Base-by-base conservation (phyloP, 2,329 filamentous ascomycete species). In the Cercospora sp. region DNA sequence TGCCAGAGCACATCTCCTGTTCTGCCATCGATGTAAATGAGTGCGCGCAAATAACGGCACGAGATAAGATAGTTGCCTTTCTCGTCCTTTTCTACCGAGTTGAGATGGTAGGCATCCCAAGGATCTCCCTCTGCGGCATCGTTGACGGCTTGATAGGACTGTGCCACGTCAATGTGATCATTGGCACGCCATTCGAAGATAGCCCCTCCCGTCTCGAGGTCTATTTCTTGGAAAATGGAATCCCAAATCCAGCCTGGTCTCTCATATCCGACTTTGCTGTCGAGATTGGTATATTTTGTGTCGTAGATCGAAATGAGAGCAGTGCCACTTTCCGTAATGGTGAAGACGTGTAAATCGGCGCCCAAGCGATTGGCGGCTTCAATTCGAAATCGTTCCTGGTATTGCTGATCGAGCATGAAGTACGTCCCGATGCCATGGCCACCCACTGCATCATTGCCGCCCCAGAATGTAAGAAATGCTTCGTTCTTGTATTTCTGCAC, bases 121-220 rank as follows among this genome's bases (percentile, higher is more conserved):
- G 82, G 81, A 30, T 82, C 81, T n/a, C 78, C 78, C 21, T 81
- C 79, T 13, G 80, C 74, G 2, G 72, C 75, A 0, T n/a, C 80
- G 79, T 49, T 80, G 28, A 71, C 69, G 37, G 80, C 77, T 30
- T 75, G 74, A 13, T 74, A 77, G 5, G 74, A 75, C 80, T 84
- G 83, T 45, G 80, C 79, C 3, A 84, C 81, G 18, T 79, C 76
- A 45, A 86, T 78, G 74, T 88, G 84, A 45, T 87, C 85, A 1
- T 87, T 79, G 68, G 83, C 84, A 40, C 80, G 81, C 87, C 86
- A 88, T 70, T 88, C 84, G 70, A 88, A 88, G 6, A 87, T 69
- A 2, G 87, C 74, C 32, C 85, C 79, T 2, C 85, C 85, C 5
- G 84, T 86, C 26, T 82, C 79, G 32, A 86, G 82, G 69, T 87